Evolutionary conservation across 2,329 filamentous ascomycete species (phyloP).

Genomic region (Colletotrichum incanum): DNA sequence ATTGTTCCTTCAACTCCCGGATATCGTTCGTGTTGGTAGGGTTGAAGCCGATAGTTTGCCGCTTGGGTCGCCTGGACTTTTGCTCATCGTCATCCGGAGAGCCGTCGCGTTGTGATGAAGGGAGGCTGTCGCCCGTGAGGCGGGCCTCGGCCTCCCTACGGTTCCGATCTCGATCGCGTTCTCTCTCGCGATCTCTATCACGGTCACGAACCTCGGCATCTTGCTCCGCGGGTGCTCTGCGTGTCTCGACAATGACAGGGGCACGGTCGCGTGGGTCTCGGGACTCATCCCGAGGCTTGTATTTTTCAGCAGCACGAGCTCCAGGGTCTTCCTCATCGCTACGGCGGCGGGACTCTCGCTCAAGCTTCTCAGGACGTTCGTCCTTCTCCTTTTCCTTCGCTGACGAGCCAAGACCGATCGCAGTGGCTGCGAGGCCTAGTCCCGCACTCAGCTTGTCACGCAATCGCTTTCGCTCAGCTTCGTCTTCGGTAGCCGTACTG

Average conservation of each 20-base stretch:
- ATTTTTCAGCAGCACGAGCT: conserved; percentile 48
- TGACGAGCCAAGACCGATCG: conserved; percentile 60
- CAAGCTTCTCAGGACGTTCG: conserved; percentile 50
- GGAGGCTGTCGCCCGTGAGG: conserved; percentile 54
- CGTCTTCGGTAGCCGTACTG: conserved; percentile 53
- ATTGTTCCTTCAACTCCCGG: conserved; percentile 65
- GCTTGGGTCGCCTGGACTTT: conserved; percentile 55
- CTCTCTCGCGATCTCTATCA: conserved; percentile 44
- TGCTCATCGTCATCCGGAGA: conserved; percentile 61
- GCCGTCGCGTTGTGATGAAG: conserved; percentile 55
- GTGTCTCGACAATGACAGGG: conserved; percentile 45
- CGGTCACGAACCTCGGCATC: conserved; percentile 45
- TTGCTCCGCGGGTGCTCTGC: conserved; percentile 35
- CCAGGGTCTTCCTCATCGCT: conserved; percentile 41
- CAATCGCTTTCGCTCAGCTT: conserved; percentile 59
- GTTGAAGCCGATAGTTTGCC: conserved; percentile 62
- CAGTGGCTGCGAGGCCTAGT: conserved; percentile 64
- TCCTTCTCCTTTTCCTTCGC: conserved; percentile 59
- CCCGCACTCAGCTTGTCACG: conserved; percentile 66
- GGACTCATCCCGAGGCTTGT: conserved; percentile 49
- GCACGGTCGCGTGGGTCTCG: conserved; percentile 40
- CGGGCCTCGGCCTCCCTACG: conserved; percentile 58
- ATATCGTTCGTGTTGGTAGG: conserved; percentile 68
- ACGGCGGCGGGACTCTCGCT: conserved; percentile 41
- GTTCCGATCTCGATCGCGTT: conserved; percentile 48